Percentiles rank a stretch among this genome's conserved stretches.
phyloP scores from a whole-genome alignment of 306 rosid species.

The Cicer pinnatifidum region DNA sequence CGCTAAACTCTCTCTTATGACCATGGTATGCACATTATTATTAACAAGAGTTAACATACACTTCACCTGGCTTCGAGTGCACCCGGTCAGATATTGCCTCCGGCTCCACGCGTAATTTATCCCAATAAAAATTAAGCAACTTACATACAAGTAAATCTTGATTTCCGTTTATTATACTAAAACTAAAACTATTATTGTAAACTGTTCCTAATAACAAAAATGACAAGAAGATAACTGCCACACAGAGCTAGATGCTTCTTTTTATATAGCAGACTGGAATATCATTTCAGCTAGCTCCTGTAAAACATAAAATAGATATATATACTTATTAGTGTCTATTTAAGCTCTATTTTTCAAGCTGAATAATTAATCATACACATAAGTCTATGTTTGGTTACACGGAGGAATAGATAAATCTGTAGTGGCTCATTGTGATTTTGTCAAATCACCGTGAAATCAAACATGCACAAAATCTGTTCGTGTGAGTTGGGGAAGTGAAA shows the following conservation, averaged over 20 bases:
- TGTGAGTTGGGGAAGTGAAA: not conserved
- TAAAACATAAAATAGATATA: conserved; percentile 35
- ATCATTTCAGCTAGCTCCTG: conserved; percentile 99
- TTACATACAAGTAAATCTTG: conserved; percentile 19
- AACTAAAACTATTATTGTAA: not conserved
- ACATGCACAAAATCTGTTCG: not conserved
- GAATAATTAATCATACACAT: conserved; percentile 5
- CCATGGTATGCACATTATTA: conserved; percentile 9
- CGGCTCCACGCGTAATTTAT: conserved; percentile 25
- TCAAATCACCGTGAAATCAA: too few relatives aligned
- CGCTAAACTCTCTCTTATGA: not conserved
- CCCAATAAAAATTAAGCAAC: conserved; percentile 21
- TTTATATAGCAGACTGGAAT: conserved; percentile 76
- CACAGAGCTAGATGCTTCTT: conserved; percentile 29
- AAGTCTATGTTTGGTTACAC: too few relatives aligned
- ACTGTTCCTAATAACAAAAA: conserved; percentile 37
- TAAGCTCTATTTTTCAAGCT: not conserved
- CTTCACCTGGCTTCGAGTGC: not conserved
- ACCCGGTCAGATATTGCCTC: conserved; percentile 19
- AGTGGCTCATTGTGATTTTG: too few relatives aligned
- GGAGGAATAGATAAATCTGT: too few relatives aligned
- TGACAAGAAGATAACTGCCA: not conserved
- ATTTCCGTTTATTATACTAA: conserved; percentile 25
- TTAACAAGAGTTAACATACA: conserved; percentile 2
- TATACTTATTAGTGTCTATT: conserved; percentile 10